A percentile compares a stretch with the other conserved stretches of the same genome.
Evolutionary conservation across 1,284 basidiomycete genomes (phyloP).

Genomic region (Malassezia yamatoensis): DNA sequence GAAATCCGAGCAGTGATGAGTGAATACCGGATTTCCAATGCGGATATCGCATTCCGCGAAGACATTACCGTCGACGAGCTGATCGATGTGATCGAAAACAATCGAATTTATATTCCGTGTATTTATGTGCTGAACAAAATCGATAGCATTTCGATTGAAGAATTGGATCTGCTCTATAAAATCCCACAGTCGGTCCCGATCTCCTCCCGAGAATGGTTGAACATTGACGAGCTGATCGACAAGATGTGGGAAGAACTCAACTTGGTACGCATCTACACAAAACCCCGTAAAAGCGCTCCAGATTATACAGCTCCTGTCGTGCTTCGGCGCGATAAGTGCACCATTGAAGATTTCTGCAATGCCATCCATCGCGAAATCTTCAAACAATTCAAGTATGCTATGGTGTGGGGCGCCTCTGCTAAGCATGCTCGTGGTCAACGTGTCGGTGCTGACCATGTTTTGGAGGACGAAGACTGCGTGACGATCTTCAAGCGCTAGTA

Average conservation of each 20-base stretch:
- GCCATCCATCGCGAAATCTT: slow-evolving; percentile 81
- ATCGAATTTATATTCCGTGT: slow-evolving; percentile 62
- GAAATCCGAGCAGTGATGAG: slow-evolving; percentile 91
- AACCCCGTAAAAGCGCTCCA: slow-evolving; percentile 77
- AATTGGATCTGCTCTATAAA: slow-evolving; percentile 79
- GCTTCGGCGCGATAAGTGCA: slow-evolving; percentile 55
- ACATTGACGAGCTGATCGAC: slow-evolving; percentile 86
- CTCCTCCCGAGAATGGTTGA: slow-evolving; percentile 85
- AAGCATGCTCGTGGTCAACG: slow-evolving; percentile 95
- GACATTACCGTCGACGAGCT: slow-evolving; percentile 91
- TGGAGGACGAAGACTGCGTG: slow-evolving; percentile 36
- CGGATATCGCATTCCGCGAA: slow-evolving; percentile 84
- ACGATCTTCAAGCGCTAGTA: slow-evolving; percentile 33
- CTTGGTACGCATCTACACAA: slow-evolving; percentile 64
- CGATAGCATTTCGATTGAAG: slow-evolving; percentile 83
- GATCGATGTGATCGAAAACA: slow-evolving; percentile 57
- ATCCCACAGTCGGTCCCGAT: slow-evolving; percentile 93
- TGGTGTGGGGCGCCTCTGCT: slow-evolving; percentile 87
- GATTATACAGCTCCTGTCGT: slow-evolving; percentile 67
- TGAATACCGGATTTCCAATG: slow-evolving; percentile 80
- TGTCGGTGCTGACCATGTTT: slow-evolving; percentile 56
- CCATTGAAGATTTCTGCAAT: slow-evolving; percentile 74
- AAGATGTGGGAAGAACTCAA: slow-evolving; percentile 48
- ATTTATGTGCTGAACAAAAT: slow-evolving; percentile 58
- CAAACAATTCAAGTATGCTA: slow-evolving; percentile 82